These are phyloP conservation scores for Stentor roeselii DNA, from an alignment of 73 alveolate genomes.

Conservation along the genomic window DNA sequence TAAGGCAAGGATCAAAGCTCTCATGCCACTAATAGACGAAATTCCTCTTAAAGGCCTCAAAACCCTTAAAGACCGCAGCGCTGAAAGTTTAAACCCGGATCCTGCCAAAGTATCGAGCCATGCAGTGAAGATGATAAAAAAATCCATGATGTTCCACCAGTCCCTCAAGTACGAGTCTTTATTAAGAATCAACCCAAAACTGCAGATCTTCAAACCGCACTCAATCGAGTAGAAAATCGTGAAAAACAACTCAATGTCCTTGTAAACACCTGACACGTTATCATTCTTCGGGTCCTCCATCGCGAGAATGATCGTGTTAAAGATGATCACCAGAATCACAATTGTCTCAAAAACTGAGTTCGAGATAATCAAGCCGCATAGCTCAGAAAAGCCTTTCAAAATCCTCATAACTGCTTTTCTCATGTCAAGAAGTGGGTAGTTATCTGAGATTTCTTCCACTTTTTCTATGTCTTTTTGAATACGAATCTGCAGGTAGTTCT, in stretches of 20 bases:
- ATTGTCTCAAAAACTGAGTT: slow-evolving; percentile 46
- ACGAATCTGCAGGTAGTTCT: neutral
- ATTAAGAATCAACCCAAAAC: slow-evolving; percentile 63
- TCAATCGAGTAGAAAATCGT: slow-evolving; percentile 60
- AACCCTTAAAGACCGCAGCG: slow-evolving; percentile 84
- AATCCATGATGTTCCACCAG: slow-evolving; percentile 84
- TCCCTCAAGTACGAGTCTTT: slow-evolving; percentile 88
- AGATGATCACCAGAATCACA: slow-evolving; percentile 36
- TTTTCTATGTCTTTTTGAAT: neutral
- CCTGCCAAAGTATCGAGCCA: slow-evolving; percentile 46
- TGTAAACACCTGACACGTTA: neutral
- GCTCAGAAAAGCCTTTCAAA: neutral
- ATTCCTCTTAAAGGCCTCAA: slow-evolving; percentile 90
- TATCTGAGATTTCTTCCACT: neutral
- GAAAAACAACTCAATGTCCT: slow-evolving; percentile 46
- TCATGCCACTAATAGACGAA: slow-evolving; percentile 74
- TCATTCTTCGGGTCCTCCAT: slow-evolving; percentile 29
- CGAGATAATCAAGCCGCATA: slow-evolving; percentile 27
- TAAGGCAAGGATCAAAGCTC: slow-evolving; percentile 72
- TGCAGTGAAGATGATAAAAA: slow-evolving; percentile 75
- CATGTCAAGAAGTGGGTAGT: neutral
- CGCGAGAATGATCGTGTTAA: slow-evolving; percentile 7
- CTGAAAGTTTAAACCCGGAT: slow-evolving; percentile 41
- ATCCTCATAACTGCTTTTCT: slow-evolving; percentile 8
- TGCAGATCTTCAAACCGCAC: slow-evolving; percentile 57